Percentiles rank a stretch among this genome's conserved stretches.
Conservation (phyloP, 2,329 filamentous ascomycete species). For the Trichoderma afroharzianum region DNA sequence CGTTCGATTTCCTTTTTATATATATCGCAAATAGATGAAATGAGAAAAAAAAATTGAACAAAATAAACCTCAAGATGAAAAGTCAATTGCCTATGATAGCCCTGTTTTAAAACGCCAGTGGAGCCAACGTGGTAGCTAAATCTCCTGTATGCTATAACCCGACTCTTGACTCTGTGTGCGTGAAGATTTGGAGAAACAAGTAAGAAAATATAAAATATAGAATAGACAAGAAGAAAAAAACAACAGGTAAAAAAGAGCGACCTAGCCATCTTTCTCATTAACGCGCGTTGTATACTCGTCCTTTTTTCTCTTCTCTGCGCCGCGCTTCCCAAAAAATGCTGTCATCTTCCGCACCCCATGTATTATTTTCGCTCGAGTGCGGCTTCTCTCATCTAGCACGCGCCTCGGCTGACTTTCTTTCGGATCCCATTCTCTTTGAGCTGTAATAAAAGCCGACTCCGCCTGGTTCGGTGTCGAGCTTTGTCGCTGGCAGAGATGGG, state of each 20-base stretch:
- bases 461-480: constrained; percentile 13
- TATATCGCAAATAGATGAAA: constrained; percentile 1
- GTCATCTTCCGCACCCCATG: background rate
- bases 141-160: background rate
- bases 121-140: background rate
- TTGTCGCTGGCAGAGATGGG: background rate
- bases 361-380: background rate
- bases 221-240: background rate
- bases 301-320: background rate
- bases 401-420: background rate
- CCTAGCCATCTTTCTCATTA: background rate
- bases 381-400: background rate
- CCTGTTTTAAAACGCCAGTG: background rate
- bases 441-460: background rate
- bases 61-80: background rate
- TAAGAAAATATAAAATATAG: background rate
- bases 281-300: background rate
- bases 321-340: constrained; percentile 7
- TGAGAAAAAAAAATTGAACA: background rate
- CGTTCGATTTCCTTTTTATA: constrained; percentile 19
- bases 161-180: background rate
- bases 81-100: background rate
- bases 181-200: background rate
- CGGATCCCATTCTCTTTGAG: background rate
- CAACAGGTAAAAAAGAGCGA: background rate